Percentiles rank a stretch among this genome's conserved stretches.
These are phyloP conservation scores for Fennellomyces sp. DNA, from an alignment of 371 early-diverging fungal genomes.

Conservation along the genomic window DNA sequence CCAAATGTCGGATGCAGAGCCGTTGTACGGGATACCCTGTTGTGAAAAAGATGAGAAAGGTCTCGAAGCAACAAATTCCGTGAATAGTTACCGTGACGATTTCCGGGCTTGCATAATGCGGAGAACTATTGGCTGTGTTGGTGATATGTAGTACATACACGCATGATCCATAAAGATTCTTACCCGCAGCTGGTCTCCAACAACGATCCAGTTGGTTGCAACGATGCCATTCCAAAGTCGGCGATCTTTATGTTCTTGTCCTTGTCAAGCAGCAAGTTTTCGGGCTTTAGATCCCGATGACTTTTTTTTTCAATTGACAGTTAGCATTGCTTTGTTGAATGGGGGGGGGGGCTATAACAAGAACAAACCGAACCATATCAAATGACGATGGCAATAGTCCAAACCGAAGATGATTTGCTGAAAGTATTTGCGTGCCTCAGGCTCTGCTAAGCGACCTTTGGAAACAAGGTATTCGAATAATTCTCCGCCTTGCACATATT, in stretches of 20 bases:
- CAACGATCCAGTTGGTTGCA: conserved; percentile 71
- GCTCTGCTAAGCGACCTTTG: conserved; percentile 85
- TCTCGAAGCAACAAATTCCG: not conserved
- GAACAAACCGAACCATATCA: conserved; percentile 77
- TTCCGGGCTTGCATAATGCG: conserved; percentile 95
- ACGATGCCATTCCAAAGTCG: conserved; percentile 87
- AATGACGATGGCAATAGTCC: conserved; percentile 92
- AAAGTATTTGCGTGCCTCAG: conserved; percentile 90
- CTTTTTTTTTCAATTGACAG: too few species aligned
- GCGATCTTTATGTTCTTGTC: conserved; percentile 79
- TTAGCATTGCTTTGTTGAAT: not conserved
- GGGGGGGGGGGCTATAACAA: not conserved
- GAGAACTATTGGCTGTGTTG: conserved; percentile 58
- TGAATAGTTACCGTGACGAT: conserved; percentile 69
- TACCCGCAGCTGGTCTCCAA: conserved; percentile 84
- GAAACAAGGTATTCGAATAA: conserved; percentile 93
- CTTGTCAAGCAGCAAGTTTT: conserved; percentile 89
- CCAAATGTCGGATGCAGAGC: conserved; percentile 91
- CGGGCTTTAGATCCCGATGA: conserved; percentile 98
- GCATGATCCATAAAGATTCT: conserved; percentile 15
- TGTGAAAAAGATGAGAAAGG: not conserved
- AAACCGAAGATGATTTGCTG: conserved; percentile 95
- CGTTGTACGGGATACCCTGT: conserved; percentile 81
- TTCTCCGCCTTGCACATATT: conserved; percentile 96
- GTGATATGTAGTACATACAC: conserved; percentile 7